Percentiles rank a stretch among this genome's conserved stretches.
phyloP scores from a whole-genome alignment of 2,329 filamentous ascomycete species.

The Clonostachys rosea region DNA sequence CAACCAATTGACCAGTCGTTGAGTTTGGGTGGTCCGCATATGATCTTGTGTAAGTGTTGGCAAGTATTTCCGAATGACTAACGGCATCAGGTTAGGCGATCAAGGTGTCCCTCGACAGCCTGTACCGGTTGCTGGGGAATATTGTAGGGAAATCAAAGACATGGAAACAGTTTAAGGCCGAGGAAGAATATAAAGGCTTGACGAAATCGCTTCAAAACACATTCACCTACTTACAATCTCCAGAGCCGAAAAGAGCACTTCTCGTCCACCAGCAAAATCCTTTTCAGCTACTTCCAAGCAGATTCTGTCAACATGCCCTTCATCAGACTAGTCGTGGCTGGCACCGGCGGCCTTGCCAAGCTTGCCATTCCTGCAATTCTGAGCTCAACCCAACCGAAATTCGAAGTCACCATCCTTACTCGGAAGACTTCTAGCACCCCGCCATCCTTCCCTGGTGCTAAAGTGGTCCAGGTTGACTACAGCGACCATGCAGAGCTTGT shows the following conservation, averaged over 20 bases:
- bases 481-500: conserved; percentile 2
- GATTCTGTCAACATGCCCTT: conserved; percentile 3
- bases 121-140: background rate
- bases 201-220: background rate
- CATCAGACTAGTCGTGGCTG: conserved; percentile 4
- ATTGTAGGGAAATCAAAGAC: background rate
- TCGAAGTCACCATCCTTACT: conserved; percentile 5
- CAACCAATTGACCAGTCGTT: background rate
- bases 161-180: background rate
- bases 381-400: conserved; percentile 3
- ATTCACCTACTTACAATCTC: background rate
- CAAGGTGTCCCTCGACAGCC: background rate
- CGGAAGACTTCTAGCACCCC: background rate
- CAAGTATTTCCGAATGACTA: background rate
- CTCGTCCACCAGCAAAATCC: background rate
- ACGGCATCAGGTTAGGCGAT: background rate
- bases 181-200: background rate
- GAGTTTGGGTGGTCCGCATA: background rate
- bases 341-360: conserved; percentile 1
- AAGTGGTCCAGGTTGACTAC: background rate
- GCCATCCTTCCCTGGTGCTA: background rate
- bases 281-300: background rate
- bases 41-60: background rate
- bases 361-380: conserved; percentile 2
- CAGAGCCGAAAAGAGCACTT: background rate